Evolutionary conservation across 306 rosid genomes (phyloP), one percentile per base, ranked within the genome.

Genomic region (Dalbergia oliveri): DNA sequence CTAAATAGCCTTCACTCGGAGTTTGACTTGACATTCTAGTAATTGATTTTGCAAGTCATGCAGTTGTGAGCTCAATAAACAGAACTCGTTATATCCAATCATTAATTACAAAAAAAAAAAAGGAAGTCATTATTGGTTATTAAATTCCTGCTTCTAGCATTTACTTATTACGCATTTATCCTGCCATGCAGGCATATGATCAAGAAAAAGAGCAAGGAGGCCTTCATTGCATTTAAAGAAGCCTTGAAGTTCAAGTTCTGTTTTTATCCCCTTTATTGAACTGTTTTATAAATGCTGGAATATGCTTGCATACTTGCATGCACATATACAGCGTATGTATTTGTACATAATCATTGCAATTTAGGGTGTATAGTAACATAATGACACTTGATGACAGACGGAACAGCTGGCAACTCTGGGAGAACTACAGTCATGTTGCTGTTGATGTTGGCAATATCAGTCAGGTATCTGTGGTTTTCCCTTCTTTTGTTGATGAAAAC

Each of bases 341-440:
- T 49, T 45, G 21, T 72, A 73, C 33, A 45, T 45, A 68, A 35
- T 65, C 18, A 47, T 79, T 65, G 63, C 16, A 86, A 75, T 67
- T 67, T 80, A 64, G 23, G 49, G 58, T 79, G 45, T 72, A 57
- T 76, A 61, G 39, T 84, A 81, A 90, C 83, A 82, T 65, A 78
- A 73, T 34, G 60, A 73, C 58, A 66, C 68, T 84, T 86, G 78
- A 33, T 89, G 79, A 75, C 99, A 95, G 99, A 69, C 94, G 98
- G 77, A 86, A 86, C 84, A 91, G 96, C 88, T 95, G 95, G 97
- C 97, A 90, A 80, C 82, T 95, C 69, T 93, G 99, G 99, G 99
- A 95, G 88, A 95, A 90, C 83, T 93, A 79, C 84, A 80, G 93
- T 68, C 92, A 89, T 76, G 99, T 95, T 81, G 97, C 99, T 82